Base-by-base conservation (phyloP, 2,329 filamentous ascomycete genomes). In the Pseudovirgaria hyperparasitica region DNA sequence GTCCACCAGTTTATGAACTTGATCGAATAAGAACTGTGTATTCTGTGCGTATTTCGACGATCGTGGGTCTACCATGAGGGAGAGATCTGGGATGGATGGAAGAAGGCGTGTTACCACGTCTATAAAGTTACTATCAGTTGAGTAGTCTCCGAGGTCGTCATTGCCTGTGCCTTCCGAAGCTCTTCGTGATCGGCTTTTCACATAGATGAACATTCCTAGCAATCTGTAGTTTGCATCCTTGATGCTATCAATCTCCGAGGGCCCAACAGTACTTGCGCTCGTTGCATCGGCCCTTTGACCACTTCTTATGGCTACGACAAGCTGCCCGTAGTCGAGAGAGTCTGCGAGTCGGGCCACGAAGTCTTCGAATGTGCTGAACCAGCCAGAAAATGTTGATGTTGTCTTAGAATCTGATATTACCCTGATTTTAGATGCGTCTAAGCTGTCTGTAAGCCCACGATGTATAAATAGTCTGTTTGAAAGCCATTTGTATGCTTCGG, bases 141-240 rank as follows among this genome's bases (percentile, higher is more conserved):
- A n/a, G n/a, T n/a, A n/a, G n/a, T 30, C 53, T 39, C 35, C 41
- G 33, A 32, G 38, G 27, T 31, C 52, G 44, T 35, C 50, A 16
- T 40, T 22, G 21, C 50, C 45, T n/a, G 38, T 29, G 30, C 62
- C 22, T 77, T 54, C 6, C 77, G 52, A 58, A 70, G 73, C 11
- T 73, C 45, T 10, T 64, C 60, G 32, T 50, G 50, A 22, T 58
- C 49, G 7, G 46, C 43, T 32, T 55, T 50, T 14, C 50, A 43
- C 16, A 54, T 26, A 22, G 38, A 38, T 28, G 29, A 34, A 22
- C 33, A 51, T n/a, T 28, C 23, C n/a, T 42, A 37, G 10, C 48
- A 34, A 11, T 48, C 43, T 5, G 36, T 39, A 2, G 24, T 32
- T 23, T 40, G 48, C 24, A 55, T 34, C 2, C 45, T 32, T 6